Percentiles rank a stretch among this genome's conserved stretches.
phyloP scores from a whole-genome alignment of 306 rosid genomes.

The Cucumis cinereus region DNA sequence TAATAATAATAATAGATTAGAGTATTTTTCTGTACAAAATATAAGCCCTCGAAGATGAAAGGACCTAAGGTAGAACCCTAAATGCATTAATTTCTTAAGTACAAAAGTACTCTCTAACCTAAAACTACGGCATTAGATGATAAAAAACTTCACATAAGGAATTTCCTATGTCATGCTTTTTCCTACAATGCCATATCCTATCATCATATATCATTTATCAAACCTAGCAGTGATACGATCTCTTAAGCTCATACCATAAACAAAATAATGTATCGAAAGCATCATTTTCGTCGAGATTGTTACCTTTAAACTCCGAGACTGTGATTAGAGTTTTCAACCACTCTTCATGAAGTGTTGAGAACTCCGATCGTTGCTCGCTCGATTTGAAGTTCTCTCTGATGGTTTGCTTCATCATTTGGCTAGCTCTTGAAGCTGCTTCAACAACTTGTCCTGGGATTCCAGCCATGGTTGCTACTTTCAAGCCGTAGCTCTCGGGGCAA shows the following conservation, averaged over 20 bases:
- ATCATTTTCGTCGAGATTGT: conserved; percentile 34
- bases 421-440: conserved; percentile 59
- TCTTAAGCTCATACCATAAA: conserved; percentile 57
- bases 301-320: conserved; percentile 24
- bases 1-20: too few species aligned
- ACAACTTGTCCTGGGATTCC: conserved; percentile 69
- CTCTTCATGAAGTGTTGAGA: conserved; percentile 84
- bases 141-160: background rate
- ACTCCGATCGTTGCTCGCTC: conserved; percentile 70
- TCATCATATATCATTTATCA: background rate
- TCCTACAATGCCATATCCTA: background rate
- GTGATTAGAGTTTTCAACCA: conserved; percentile 63
- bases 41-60: background rate
- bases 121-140: background rate
- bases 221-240: conserved; percentile 24
- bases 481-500: conserved; percentile 85
- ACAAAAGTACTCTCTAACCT: background rate
- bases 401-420: conserved; percentile 50
- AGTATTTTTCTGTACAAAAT: background rate
- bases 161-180: background rate
- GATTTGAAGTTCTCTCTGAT: conserved; percentile 46
- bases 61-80: background rate
- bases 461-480: conserved; percentile 92
- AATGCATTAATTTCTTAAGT: background rate
- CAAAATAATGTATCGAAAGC: conserved; percentile 56